Base-by-base conservation (phyloP, 2,329 filamentous ascomycete species). In the Fusarium graminum region DNA sequence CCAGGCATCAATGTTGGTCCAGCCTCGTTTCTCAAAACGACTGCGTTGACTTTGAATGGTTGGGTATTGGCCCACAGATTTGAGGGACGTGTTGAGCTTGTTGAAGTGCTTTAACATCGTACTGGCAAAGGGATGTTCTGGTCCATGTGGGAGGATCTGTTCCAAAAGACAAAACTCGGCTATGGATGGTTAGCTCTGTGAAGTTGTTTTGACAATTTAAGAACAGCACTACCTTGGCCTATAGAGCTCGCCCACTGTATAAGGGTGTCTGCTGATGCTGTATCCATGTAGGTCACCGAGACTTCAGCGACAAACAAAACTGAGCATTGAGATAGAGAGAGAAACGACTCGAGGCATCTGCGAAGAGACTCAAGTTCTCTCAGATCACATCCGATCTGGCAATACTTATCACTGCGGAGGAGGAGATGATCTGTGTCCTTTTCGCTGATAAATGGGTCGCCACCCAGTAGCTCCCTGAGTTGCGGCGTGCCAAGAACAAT, bases 221-320 rank as follows among this genome's bases (percentile, higher is more conserved):
- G 14, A 66, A 81, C 72, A 79, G 9, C 19, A 30, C n/a, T 63
- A 92, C 91, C 87, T 76, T 90, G 81, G 13, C 87, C 85, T 47
- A 96, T 81, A 12, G 80, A 86, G 53, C 88, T 87, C n/a, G 91
- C 90, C 93, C 93, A 97, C 49, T 83, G 75, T 29, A 97, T 89
- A 10, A 97, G 82, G 16, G 85, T 82, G 79, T 97, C 90, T 7
- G 93, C 89, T 39, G 88, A 88, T 22, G 85, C 76, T 4, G 88
- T 86, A 55, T 93, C 88, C 92, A 97, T 96, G 72, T 97, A 97
- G 1, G 93, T 95, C 39, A 97, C 87, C 5, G 93, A 96, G 14
- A 97, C 93, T 78, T 98, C 94, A 1, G 93, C 93, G 26, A 93
- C 85, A 71, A 95, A 97, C 25, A 97, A 80, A 3, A 97, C 85